Evolutionary conservation across 169 alveolate genomes (phyloP), one percentile per base, ranked within the genome.

Genomic region (Eimeria tenella): DNA sequence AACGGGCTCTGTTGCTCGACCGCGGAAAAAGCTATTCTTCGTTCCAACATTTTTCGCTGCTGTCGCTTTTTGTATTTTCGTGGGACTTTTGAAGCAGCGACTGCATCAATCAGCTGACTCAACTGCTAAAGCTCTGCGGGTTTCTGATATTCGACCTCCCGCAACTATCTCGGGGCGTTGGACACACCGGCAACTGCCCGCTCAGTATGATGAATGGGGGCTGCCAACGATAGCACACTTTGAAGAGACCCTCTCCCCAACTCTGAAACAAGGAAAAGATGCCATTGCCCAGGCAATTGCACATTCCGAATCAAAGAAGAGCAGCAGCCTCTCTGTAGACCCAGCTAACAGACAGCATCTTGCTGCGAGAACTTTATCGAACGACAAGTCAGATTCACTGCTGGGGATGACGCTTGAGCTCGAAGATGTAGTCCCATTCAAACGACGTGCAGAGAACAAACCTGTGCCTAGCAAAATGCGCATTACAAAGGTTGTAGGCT

Each of bases 131-230:
- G 42, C 42, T 31, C 2, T 31, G 42, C 42, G 2, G 2, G 42
- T 31, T 31, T 31, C 42, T 31, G 42, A 31, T 31, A 31, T 31
- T 31, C 42, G 42, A 2, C 42, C 42, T 31, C 42, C 42, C 42
- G 42, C 42, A 31, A 31, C 42, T 31, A 31, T 31, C 42, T 31
- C 42, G 42, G 42, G 42, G 42, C 42, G 42, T 31, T 31, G 42
- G 42, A 31, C 42, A 0, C 42, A 31, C 42, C 42, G 42, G 42
- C 42, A 31, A 31, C 42, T 31, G 42, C 42, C 42, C 42, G 42
- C 58, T 21, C 58, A 71, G 5, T 31, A 71, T 9, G 82, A 71
- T 55, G 82, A 71, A 55, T 71, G 82, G 82, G 82, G 82, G 5
- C 53, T 71, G 82, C 82, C 82, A 10, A 5, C 42, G 82, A 19